Evolutionary conservation across 192 early-diverging fungal genomes (phyloP), one percentile per base, ranked within the genome.

Genomic region (Coemansia sp.): DNA sequence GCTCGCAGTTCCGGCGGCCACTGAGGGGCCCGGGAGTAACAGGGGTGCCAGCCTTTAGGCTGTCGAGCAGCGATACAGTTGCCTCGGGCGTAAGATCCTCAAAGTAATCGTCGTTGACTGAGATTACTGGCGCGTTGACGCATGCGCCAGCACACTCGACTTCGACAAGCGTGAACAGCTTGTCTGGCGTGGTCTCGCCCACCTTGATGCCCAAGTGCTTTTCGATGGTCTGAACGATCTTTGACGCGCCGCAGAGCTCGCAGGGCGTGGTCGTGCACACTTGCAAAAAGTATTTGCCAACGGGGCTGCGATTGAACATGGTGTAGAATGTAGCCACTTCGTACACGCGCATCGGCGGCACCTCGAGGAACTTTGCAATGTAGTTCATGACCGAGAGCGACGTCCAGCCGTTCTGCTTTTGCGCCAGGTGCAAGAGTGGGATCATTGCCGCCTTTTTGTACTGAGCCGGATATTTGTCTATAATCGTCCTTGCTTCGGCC

Each of bases 281-380:
- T 81, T 99, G 97, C 65, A 99, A 72, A 70, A 99, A 97, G 84
- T 97, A 95, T 78, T 98, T 99, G 61, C 97, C 97, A 42, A 97
- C 91, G n/a, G 97, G 97, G 59, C 91, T 89, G 68, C 94, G 85
- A 85, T 98, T 98, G 83, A 92, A 99, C 97, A 99, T 99, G 56
- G 97, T 99, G 72, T 99, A 99, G 80, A 99, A 99, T 29, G 95
- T 98, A n/a, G 97, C 97, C 18, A 99, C 97, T 73, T 99, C 95
- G 83, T 98, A 98, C 43, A 99, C 95, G 55, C 97, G 88, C 94
- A 99, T 97, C 22, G 97, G 97, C 52, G 95, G 93, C 3, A 98
- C 88, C 67, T 98, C 94, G 26, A 95, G 81, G 54, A 96, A 74
- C 78, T 92, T 87, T 48, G 97, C 95, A 67, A 99, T 90, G 50